These are phyloP conservation scores for Coemansia brasiliensis DNA, from an alignment of 192 early-diverging fungal genomes.

Conservation along the genomic window DNA sequence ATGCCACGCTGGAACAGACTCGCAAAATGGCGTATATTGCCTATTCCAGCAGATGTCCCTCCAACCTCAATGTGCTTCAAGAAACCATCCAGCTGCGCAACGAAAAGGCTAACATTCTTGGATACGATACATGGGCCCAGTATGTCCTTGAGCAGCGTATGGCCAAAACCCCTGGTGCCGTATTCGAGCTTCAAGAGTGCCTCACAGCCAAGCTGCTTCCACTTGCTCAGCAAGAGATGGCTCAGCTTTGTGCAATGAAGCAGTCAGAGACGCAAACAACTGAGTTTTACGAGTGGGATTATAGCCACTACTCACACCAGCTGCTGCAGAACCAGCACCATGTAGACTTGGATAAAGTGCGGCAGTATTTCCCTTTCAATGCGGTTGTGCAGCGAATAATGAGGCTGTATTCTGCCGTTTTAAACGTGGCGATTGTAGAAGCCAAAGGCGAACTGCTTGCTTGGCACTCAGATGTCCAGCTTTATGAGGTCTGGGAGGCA, in stretches of 20 bases:
- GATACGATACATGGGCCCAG: constrained; percentile 63
- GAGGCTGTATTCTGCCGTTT: constrained; percentile 63
- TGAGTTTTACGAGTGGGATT: constrained; percentile 65
- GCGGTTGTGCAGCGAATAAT: constrained; percentile 59
- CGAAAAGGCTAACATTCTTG: constrained; percentile 58
- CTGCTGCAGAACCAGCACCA: constrained; percentile 60
- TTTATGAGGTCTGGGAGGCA: constrained; percentile 68
- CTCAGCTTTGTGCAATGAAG: constrained; percentile 60
- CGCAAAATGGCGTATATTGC: constrained; percentile 49
- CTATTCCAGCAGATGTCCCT: constrained; percentile 27
- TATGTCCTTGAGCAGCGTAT: constrained; percentile 68
- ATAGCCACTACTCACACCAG: constrained; percentile 63
- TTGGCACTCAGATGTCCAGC: constrained; percentile 73
- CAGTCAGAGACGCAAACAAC: constrained; percentile 33
- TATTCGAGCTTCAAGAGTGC: constrained; percentile 61
- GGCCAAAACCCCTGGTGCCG: constrained; percentile 67
- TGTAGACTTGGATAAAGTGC: constrained; percentile 67
- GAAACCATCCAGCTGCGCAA: constrained; percentile 53
- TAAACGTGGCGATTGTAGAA: constrained; percentile 62
- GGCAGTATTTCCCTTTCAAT: constrained; percentile 67
- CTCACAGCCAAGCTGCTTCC: constrained; percentile 54
- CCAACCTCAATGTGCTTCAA: constrained; percentile 59
- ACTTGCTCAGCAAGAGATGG: constrained; percentile 59
- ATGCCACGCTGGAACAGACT: constrained; percentile 46
- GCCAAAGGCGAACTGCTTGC: constrained; percentile 46